These are phyloP conservation scores for Hevea brasiliensis DNA, from an alignment of 345 rosid species.

Conservation along the genomic window DNA sequence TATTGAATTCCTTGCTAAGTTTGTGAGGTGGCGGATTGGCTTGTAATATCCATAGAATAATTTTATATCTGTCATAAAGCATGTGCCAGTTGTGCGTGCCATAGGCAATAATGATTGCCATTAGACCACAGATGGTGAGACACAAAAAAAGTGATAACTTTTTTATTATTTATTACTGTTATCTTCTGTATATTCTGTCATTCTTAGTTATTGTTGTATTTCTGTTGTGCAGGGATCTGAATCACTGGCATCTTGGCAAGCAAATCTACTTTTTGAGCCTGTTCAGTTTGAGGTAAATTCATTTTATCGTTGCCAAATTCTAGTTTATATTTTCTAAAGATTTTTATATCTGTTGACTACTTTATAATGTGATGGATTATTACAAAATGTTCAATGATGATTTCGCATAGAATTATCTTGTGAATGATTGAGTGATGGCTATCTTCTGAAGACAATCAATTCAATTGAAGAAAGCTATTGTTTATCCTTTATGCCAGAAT, in stretches of 20 bases:
- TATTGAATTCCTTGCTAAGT: background rate
- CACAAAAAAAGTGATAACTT: background rate
- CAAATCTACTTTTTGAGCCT: constrained; percentile 93
- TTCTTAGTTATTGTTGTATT: background rate
- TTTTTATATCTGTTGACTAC: background rate
- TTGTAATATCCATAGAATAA: background rate
- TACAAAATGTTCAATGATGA: background rate
- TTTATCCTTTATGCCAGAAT: background rate
- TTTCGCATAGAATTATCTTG: background rate
- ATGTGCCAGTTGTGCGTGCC: background rate
- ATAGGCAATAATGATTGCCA: background rate
- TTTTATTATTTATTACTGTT: background rate
- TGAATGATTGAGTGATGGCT: background rate
- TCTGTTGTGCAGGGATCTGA: constrained; percentile 72
- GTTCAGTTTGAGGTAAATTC: constrained; percentile 69
- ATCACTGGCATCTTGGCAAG: constrained; percentile 92
- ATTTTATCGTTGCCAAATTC: background rate
- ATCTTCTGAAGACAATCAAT: background rate
- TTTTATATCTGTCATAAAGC: background rate
- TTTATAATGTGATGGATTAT: background rate
- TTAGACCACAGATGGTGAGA: background rate
- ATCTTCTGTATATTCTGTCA: background rate
- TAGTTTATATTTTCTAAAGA: background rate
- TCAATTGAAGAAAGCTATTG: background rate
- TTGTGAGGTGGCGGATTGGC: background rate